Percentiles rank a stretch among this genome's conserved stretches.
Conservation (phyloP, 352 stramenopile genomes). For the Globisporangium heterothallicum region DNA sequence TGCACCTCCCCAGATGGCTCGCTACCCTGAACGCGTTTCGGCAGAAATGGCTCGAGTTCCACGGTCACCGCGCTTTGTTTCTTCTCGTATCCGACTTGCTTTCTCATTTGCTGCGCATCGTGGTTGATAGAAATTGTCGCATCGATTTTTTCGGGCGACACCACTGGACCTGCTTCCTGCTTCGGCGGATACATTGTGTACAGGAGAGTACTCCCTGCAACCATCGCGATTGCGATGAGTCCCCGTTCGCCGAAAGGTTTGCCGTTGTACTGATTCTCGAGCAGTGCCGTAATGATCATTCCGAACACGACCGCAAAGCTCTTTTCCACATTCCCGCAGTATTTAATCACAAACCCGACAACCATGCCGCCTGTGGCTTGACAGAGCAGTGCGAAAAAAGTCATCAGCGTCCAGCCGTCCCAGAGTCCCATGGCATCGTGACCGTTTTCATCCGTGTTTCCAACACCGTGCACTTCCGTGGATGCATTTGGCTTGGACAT, state of each 20-base stretch:
- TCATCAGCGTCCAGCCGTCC: constrained; percentile 66
- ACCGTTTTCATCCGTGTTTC: constrained; percentile 5
- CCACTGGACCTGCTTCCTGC: constrained; percentile 17
- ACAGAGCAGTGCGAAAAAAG: constrained; percentile 58
- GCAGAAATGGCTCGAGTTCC: constrained; percentile 41
- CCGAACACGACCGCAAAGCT: constrained; percentile 77
- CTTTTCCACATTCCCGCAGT: constrained; percentile 83
- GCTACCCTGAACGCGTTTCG: constrained; percentile 1
- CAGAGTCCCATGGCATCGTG: constrained; percentile 28
- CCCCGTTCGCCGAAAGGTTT: constrained; percentile 64
- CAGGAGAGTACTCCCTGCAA: constrained; percentile 51
- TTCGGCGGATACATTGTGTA: constrained; percentile 68
- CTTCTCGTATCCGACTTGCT: constrained; percentile 22
- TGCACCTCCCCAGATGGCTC: not conserved
- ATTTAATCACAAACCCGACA: constrained; percentile 81
- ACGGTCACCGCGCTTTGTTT: constrained; percentile 28
- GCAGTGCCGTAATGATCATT: constrained; percentile 71
- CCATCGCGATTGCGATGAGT: constrained; percentile 52
- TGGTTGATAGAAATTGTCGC: constrained; percentile 11
- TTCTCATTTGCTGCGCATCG: not conserved
- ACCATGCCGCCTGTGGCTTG: constrained; percentile 66
- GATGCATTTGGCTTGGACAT: constrained; percentile 14
- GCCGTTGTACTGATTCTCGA: constrained; percentile 63
- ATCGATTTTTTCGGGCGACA: constrained; percentile 12
- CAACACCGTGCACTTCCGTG: constrained; percentile 7